These are phyloP conservation scores for Fraxinus pennsylvanica DNA, from an alignment of 257 asterid genomes.

Conservation along the genomic window DNA sequence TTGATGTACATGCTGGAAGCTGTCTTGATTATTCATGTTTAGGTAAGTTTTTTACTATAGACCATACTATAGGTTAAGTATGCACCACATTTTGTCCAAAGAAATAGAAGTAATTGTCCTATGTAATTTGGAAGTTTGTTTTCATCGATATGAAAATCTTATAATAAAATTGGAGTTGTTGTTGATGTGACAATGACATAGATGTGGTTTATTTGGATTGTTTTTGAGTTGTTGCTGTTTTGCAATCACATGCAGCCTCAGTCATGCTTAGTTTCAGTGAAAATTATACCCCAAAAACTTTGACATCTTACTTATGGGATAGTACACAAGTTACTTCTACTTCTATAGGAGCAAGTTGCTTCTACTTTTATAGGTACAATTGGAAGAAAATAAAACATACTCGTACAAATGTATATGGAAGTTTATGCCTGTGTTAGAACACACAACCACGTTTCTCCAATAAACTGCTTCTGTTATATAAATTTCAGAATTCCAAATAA, in stretches of 20 bases:
- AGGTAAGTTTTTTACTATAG: too few relatives aligned
- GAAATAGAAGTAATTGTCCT: too few relatives aligned
- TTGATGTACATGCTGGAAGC: too few relatives aligned
- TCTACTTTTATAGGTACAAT: conserved; percentile 62
- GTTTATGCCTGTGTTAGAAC: background rate
- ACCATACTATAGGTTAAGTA: too few relatives aligned
- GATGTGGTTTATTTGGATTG: too few relatives aligned
- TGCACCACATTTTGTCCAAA: too few relatives aligned
- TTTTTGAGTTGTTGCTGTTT: background rate
- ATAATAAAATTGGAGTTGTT: too few relatives aligned
- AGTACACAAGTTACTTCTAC: conserved; percentile 48
- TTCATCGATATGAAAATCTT: too few relatives aligned
- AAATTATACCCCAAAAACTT: conserved; percentile 81
- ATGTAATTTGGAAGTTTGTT: too few relatives aligned
- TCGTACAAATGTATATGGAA: background rate
- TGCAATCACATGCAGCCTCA: conserved; percentile 93
- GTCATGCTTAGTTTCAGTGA: conserved; percentile 93
- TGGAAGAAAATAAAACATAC: conserved; percentile 11
- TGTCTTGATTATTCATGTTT: too few relatives aligned
- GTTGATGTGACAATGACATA: too few relatives aligned
- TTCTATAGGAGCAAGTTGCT: conserved; percentile 34
- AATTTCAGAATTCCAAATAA: conserved; percentile 79
- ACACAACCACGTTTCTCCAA: background rate
- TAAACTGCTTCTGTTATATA: conserved; percentile 19
- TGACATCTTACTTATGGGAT: conserved; percentile 69